Evolutionary conservation across 805 yeast genomes (phyloP).

Genomic region (Saturnispora galanensis): DNA sequence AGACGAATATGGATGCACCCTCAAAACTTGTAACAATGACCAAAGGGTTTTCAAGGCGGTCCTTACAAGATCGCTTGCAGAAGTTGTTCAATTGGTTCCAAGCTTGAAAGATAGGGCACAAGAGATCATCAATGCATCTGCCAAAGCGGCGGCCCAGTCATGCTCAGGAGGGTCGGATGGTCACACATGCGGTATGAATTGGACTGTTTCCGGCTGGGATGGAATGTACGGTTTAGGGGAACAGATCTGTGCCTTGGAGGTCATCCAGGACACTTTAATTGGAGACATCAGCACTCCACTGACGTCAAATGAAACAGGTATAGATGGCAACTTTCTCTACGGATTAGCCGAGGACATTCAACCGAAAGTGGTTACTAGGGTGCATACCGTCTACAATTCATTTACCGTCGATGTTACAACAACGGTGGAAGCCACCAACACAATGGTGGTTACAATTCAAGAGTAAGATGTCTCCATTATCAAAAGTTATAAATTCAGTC

Average conservation of each 20-base stretch:
- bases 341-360: neutral
- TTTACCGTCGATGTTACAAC: constrained; percentile 2
- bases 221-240: constrained; percentile 67
- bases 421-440: neutral
- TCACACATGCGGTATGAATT: constrained; percentile 64
- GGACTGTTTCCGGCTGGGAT: constrained; percentile 55
- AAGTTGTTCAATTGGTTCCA: constrained; percentile 35
- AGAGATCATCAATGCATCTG: constrained; percentile 30
- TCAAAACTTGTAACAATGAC: constrained; percentile 52
- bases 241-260: constrained; percentile 66
- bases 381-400: constrained; percentile 4
- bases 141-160: constrained; percentile 60
- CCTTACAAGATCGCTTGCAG: constrained; percentile 10
- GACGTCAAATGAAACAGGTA: constrained; percentile 6
- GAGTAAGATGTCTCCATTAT: too few species aligned
- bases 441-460: neutral
- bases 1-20: constrained; percentile 54
- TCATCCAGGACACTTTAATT: constrained; percentile 47
- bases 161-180: constrained; percentile 71
- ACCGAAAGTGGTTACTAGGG: constrained; percentile 4
- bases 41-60: constrained; percentile 62
- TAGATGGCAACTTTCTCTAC: neutral
- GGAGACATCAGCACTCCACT: constrained; percentile 5
- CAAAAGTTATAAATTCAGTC: too few species aligned
- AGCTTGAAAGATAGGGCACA: constrained; percentile 32